phyloP scores from a whole-genome alignment of 441 rosid genomes.

The Brassica balearica region DNA sequence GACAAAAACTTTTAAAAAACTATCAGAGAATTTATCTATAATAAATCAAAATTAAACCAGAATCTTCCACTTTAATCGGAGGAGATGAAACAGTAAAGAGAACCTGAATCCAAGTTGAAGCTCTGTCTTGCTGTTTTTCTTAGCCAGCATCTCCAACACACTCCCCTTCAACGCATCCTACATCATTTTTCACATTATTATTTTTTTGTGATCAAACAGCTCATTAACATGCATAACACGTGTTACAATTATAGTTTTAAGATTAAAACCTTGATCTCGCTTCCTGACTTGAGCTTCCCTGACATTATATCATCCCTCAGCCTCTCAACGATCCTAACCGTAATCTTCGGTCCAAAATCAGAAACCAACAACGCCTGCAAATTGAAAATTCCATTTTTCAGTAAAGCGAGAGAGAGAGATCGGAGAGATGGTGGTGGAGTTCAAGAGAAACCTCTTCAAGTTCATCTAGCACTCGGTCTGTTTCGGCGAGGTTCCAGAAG shows the following conservation, averaged over 20 bases:
- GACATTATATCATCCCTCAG: conserved; percentile 79
- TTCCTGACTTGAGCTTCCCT: conserved; percentile 89
- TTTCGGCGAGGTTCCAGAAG: conserved; percentile 92
- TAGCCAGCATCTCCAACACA: conserved; percentile 72
- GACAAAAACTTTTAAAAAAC: no score
- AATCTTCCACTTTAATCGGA: conserved; percentile 13
- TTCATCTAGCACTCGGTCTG: conserved; percentile 94
- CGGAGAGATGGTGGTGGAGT: not conserved
- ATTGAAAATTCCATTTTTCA: conserved; percentile 1
- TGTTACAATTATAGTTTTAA: not conserved
- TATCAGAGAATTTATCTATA: no score
- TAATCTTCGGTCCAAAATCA: conserved; percentile 93
- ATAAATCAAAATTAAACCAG: conserved; percentile 19
- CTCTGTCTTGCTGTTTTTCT: conserved; percentile 76
- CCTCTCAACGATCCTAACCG: conserved; percentile 86
- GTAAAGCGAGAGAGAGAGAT: not conserved
- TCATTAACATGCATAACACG: not conserved
- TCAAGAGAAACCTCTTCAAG: conserved; percentile 74
- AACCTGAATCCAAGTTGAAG: conserved; percentile 96
- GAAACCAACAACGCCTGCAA: conserved; percentile 81
- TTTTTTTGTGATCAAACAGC: not conserved
- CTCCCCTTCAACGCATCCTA: conserved; percentile 85
- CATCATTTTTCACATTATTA: conserved; percentile 14
- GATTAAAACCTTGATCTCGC: conserved; percentile 74
- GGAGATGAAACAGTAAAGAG: conserved; percentile 2